Evolutionary conservation across 768 basidiomycete genomes (phyloP), one percentile per base, ranked within the genome.

Genomic region (Hypholoma fasciculare): DNA sequence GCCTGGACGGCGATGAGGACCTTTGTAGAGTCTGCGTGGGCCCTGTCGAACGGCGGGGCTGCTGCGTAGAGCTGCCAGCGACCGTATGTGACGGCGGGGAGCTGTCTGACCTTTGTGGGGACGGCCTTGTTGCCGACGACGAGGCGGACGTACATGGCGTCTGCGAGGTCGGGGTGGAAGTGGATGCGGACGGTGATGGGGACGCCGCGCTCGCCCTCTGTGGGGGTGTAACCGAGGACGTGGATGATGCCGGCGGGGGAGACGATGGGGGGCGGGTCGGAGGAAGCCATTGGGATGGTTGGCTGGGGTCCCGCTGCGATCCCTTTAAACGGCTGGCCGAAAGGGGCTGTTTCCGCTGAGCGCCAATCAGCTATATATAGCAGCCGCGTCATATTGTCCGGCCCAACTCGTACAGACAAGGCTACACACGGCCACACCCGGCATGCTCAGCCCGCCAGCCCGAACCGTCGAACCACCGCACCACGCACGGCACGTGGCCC

Each of bases 401-500:
- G 38, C 38, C 20, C 54, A 57, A 20, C 23, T 30, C 9, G 42
- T 46, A 43, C 52, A 54, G 26, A 54, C 52, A 54, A 53, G 19
- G 39, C 39, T 52, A 49, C 60, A 58, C 56, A 56, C 62, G 63
- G 60, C 62, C 60, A 49, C 65, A 76, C 27, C 69, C 73, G 20
- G 78, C 73, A 71, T 90, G 88, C 57, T 80, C 75, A 3, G 79
- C 73, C 60, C 77, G 75, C 85, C 86, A 86, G 2, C 44, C 62
- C 57, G 72, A 63, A 69, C 76, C 73, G 20, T 69, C 72, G 82
- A 82, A 88, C 26, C 81, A 65, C 44, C 88, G 80, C 30, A 83
- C 86, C 3, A 90, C 87, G 0, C 89, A 85, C 1, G 90, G 90
- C 7, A 88, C 76, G 67, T 91, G 88, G 0, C 85, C 86, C 62